Evolutionary conservation across 169 alveolate species (phyloP).

Genomic region (Plasmodium inui): DNA sequence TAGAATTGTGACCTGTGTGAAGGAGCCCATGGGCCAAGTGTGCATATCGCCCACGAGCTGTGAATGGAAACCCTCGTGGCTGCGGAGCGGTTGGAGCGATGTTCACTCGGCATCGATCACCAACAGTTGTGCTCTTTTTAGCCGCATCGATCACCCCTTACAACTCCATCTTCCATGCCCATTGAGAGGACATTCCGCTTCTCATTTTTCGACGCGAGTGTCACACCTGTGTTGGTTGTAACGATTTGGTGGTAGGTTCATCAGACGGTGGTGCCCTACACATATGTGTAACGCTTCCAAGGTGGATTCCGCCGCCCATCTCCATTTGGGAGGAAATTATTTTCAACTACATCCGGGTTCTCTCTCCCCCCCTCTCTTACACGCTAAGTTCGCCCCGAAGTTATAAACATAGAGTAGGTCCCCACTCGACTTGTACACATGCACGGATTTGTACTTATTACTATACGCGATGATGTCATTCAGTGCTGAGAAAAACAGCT

Average conservation of each 20-base stretch:
- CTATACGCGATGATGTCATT: constrained; percentile 12
- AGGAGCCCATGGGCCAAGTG: not conserved
- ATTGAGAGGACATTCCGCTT: not conserved
- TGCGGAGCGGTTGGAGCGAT: not conserved
- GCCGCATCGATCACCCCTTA: not conserved
- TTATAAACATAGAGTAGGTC: constrained; percentile 18
- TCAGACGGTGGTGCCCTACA: not conserved
- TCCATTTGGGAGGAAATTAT: not conserved
- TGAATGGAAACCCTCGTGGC: not conserved
- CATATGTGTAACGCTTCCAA: not conserved
- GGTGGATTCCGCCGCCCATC: not conserved
- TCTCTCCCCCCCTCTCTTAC: constrained; percentile 9
- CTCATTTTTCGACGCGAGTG: not conserved
- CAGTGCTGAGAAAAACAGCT: not conserved
- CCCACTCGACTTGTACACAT: constrained; percentile 27
- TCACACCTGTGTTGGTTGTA: constrained; percentile 9
- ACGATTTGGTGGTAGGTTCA: not conserved
- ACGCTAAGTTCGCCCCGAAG: constrained; percentile 1
- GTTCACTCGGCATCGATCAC: not conserved
- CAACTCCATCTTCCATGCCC: constrained; percentile 34
- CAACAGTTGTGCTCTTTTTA: not conserved
- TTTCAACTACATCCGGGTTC: not conserved
- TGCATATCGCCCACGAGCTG: not conserved
- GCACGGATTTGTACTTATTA: constrained; percentile 14
- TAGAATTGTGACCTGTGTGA: constrained; percentile 18